Conservation (phyloP, 805 yeast genomes). For the Blastobotrys mokoenaii region DNA sequence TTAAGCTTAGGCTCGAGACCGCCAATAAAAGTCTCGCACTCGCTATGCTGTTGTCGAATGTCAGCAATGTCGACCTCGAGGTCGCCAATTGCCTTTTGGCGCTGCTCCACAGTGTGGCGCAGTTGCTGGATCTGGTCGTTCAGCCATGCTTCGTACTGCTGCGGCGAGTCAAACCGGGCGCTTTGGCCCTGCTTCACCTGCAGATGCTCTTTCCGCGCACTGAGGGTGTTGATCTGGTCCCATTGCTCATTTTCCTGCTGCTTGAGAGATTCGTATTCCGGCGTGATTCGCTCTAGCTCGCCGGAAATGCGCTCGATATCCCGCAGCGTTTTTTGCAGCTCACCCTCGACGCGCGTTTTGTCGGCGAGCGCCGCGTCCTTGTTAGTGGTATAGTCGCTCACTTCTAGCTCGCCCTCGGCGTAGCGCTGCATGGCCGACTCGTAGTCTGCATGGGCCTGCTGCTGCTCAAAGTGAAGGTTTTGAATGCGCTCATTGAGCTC, state of each 20-base stretch:
- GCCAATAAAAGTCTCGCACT: constrained; percentile 12
- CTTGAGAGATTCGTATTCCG: constrained; percentile 22
- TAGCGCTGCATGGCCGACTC: constrained; percentile 32
- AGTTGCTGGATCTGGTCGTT: constrained; percentile 39
- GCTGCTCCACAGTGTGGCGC: constrained; percentile 25
- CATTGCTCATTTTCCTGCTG: constrained; percentile 36
- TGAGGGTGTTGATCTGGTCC: constrained; percentile 33
- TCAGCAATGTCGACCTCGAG: not conserved
- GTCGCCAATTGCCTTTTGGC: constrained; percentile 19
- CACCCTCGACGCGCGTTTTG: constrained; percentile 30
- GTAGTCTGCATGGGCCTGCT: constrained; percentile 43
- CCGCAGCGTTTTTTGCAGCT: constrained; percentile 22
- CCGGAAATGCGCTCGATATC: constrained; percentile 9
- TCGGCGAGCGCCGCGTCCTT: constrained; percentile 12
- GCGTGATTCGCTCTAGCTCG: constrained; percentile 7
- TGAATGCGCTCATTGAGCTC: constrained; percentile 42
- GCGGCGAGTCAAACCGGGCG: constrained; percentile 44
- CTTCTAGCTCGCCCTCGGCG: constrained; percentile 29
- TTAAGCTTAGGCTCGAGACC: not conserved
- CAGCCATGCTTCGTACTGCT: constrained; percentile 65
- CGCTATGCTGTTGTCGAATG: not conserved
- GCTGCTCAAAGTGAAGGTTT: constrained; percentile 47
- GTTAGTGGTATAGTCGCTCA: constrained; percentile 23
- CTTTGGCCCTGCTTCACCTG: constrained; percentile 66
- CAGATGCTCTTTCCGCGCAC: constrained; percentile 49